These are phyloP conservation scores for Mycothermus thermophilus DNA, from an alignment of 495 filamentous ascomycete species.

Conservation along the genomic window DNA sequence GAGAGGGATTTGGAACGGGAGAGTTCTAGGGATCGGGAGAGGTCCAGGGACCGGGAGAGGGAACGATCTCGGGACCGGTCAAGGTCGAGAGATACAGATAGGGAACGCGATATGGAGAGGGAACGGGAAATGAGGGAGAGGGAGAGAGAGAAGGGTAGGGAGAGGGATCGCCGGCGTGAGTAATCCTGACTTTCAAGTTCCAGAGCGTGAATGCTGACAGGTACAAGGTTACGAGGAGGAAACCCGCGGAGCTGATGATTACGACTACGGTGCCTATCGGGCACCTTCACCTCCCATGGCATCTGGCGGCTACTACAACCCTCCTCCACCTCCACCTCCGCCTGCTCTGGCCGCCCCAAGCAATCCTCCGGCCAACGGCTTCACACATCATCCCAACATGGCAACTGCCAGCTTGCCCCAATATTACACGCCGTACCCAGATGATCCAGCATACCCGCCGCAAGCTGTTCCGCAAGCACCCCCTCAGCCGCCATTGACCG, in stretches of 20 bases:
- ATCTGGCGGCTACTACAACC: conserved; percentile 38
- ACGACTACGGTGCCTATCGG: conserved; percentile 21
- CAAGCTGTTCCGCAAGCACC: conserved; percentile 20
- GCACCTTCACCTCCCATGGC: conserved; percentile 37
- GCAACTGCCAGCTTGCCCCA: conserved; percentile 23
- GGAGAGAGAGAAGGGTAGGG: conserved; percentile 18
- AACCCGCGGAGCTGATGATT: conserved; percentile 21
- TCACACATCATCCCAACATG: conserved; percentile 28
- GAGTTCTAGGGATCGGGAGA: conserved; percentile 10
- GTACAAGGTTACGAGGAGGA: conserved; percentile 32
- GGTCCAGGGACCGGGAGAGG: conserved; percentile 6
- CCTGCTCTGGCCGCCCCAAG: conserved; percentile 1
- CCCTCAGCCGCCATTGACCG: conserved; percentile 20
- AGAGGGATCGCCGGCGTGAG: conserved; percentile 28
- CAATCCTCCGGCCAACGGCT: conserved; percentile 13
- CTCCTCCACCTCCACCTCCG: conserved; percentile 16
- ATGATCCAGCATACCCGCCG: conserved; percentile 22
- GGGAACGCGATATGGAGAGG: conserved; percentile 9
- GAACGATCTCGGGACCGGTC: conserved; percentile 12
- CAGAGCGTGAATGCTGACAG: conserved; percentile 5
- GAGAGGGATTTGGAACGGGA: conserved; percentile 19
- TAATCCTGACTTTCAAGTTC: background rate
- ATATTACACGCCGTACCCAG: conserved; percentile 4
- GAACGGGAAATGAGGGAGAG: conserved; percentile 5
- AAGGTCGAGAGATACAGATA: conserved; percentile 7